Conservation (phyloP, 768 basidiomycete species). For the Tulasnella sp. region DNA sequence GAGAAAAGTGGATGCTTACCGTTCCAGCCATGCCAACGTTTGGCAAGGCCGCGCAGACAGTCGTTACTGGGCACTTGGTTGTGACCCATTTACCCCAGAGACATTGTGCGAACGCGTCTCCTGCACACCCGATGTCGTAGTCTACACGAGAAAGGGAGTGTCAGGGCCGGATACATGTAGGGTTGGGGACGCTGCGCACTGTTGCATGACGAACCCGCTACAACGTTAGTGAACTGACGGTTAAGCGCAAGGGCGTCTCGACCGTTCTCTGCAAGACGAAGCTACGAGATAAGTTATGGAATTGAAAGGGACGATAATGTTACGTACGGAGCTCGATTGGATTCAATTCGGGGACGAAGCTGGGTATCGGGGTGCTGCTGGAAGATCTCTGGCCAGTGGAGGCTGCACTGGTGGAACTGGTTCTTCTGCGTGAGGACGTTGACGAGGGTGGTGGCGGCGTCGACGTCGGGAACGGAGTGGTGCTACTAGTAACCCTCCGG, state of each 20-base stretch:
- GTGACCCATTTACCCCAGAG: constrained; percentile 10
- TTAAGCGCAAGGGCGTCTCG: constrained; percentile 3
- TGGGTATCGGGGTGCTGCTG: background rate
- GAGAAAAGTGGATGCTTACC: background rate
- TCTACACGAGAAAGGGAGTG: background rate
- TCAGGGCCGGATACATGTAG: too few relatives aligned
- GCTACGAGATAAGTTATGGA: background rate
- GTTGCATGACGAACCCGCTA: background rate
- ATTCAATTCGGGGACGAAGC: background rate
- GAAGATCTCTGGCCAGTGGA: background rate
- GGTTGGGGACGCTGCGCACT: background rate
- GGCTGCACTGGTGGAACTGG: background rate
- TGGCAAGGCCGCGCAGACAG: constrained; percentile 10
- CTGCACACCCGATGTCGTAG: constrained; percentile 6
- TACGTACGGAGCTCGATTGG: constrained; percentile 2
- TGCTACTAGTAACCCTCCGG: too few relatives aligned
- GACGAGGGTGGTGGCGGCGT: background rate
- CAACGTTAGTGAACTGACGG: background rate
- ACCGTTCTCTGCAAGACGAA: constrained; percentile 2
- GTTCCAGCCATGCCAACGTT: constrained; percentile 2
- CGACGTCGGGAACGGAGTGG: background rate
- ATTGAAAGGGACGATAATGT: too few relatives aligned
- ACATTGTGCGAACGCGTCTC: constrained; percentile 10
- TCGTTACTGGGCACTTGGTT: background rate
- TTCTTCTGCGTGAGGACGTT: too few relatives aligned